phyloP scores from a whole-genome alignment of 2,329 filamentous ascomycete species.

The Blastomyces emzantsi region DNA sequence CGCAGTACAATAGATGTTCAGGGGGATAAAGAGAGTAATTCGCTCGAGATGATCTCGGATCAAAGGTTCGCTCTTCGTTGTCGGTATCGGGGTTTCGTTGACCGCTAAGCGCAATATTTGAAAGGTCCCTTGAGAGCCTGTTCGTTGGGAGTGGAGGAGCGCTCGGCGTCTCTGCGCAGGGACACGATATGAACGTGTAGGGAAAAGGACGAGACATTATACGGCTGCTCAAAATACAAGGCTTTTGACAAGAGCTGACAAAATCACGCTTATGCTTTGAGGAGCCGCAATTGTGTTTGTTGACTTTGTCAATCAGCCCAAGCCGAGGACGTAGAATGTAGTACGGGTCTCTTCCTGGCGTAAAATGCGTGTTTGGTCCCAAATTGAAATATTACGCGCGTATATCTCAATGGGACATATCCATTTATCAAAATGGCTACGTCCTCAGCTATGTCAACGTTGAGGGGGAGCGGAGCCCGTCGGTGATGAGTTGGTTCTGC shows the following conservation, averaged over 20 bases:
- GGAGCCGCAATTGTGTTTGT: not conserved
- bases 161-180: constrained; percentile 16
- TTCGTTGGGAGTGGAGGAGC: constrained; percentile 10
- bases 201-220: constrained; percentile 21
- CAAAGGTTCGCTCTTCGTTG: constrained; percentile 71
- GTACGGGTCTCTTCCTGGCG: not conserved
- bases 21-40: constrained; percentile 90
- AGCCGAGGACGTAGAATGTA: not conserved
- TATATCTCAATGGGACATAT: not conserved
- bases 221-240: not conserved
- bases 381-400: not conserved
- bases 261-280: constrained; percentile 5
- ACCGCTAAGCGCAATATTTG: constrained; percentile 12
- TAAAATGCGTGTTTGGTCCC: too few species aligned
- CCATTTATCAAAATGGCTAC: not conserved
- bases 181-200: constrained; percentile 20
- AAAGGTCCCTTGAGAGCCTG: constrained; percentile 17
- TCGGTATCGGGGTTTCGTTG: constrained; percentile 41
- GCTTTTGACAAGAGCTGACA: not conserved
- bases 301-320: not conserved
- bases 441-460: not conserved
- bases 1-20: constrained; percentile 90
- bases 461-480: not conserved
- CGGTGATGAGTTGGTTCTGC: not conserved
- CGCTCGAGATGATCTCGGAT: constrained; percentile 72